Conservation (phyloP, 2,329 filamentous ascomycete genomes). For the Scortechinia acanthostroma region DNA sequence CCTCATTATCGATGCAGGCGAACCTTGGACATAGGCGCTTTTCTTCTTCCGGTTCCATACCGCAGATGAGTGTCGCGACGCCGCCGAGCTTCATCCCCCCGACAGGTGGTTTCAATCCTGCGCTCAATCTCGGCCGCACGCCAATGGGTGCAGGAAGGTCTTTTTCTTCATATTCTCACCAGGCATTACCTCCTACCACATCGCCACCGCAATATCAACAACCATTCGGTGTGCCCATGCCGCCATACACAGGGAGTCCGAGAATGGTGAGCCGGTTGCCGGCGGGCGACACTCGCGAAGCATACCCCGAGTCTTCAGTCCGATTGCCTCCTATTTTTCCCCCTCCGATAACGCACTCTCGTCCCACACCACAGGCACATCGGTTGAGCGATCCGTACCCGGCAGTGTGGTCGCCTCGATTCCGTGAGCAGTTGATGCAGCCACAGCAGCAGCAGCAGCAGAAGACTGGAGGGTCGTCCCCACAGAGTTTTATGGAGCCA, state of each 20-base stretch:
- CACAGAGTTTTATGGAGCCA: too few species aligned
- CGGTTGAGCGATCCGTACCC: not conserved
- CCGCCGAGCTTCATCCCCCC: constrained; percentile 5
- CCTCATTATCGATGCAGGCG: constrained; percentile 8
- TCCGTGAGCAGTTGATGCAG: not conserved
- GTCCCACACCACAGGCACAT: constrained; percentile 4
- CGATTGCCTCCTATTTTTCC: constrained; percentile 25
- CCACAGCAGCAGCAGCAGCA: not conserved
- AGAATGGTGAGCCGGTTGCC: constrained; percentile 14
- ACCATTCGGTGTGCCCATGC: constrained; percentile 12
- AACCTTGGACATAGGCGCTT: constrained; percentile 13
- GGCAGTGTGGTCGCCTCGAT: not conserved
- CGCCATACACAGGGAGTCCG: constrained; percentile 15
- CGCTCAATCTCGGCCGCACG: not conserved
- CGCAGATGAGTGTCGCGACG: constrained; percentile 19
- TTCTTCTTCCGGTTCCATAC: constrained; percentile 15
- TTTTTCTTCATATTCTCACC: not conserved
- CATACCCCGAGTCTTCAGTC: constrained; percentile 19
- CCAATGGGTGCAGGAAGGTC: not conserved
- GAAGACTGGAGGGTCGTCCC: not conserved
- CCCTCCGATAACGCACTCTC: constrained; percentile 12
- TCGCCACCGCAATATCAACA: constrained; percentile 14
- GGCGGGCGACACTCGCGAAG: constrained; percentile 15
- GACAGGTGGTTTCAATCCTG: not conserved
- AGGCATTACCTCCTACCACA: not conserved